phyloP scores from a whole-genome alignment of 2,329 filamentous ascomycete genomes.

The Aureobasidium zeae region DNA sequence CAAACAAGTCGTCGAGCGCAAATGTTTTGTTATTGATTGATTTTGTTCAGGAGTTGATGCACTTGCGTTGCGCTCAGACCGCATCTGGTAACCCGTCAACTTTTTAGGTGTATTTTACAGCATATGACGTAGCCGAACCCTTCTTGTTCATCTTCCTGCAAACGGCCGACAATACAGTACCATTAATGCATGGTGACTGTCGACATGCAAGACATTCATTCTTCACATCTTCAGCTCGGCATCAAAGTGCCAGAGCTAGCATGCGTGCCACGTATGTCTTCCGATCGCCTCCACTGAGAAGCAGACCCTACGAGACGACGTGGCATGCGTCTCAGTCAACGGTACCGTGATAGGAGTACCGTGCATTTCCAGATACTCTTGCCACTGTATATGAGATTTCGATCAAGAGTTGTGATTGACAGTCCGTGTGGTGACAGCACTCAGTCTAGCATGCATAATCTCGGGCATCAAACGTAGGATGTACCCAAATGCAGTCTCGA shows the following conservation, averaged over 20 bases:
- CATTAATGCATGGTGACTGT: too few species aligned
- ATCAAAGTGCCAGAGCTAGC: too few species aligned
- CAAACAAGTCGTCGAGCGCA: conserved; percentile 3
- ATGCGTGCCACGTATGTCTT: conserved; percentile 8
- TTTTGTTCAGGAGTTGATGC: conserved; percentile 11
- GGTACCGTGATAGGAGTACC: background rate
- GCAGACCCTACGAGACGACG: conserved; percentile 1
- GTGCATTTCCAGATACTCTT: too few species aligned
- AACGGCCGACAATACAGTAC: conserved; percentile 5
- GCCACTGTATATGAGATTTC: too few species aligned
- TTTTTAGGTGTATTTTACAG: background rate
- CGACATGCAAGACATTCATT: too few species aligned
- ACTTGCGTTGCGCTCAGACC: background rate
- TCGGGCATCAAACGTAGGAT: too few species aligned
- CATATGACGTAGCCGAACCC: background rate
- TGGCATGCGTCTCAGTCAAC: background rate
- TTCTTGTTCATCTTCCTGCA: background rate
- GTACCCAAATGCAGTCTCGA: too few species aligned
- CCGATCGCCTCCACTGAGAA: background rate
- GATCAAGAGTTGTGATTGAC: too few species aligned
- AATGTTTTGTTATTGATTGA: too few species aligned
- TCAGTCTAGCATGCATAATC: too few species aligned
- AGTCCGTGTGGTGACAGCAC: too few species aligned
- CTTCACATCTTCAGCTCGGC: too few species aligned
- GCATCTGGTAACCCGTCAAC: background rate